Conservation (phyloP, 208 protist genomes). For the Crithidia sp. region DNA sequence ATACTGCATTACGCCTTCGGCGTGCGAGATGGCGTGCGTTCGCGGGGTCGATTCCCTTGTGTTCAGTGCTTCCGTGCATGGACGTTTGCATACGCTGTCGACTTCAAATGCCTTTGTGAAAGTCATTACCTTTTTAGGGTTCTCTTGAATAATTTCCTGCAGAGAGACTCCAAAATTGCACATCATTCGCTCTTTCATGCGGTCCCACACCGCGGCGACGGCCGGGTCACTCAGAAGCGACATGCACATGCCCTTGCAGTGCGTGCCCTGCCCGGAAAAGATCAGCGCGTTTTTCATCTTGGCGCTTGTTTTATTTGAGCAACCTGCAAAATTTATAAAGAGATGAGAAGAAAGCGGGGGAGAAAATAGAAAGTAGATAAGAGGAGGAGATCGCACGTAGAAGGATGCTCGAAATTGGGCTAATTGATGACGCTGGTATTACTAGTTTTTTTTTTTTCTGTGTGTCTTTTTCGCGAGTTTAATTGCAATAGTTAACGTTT, state of each 20-base stretch:
- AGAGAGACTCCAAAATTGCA: conserved; percentile 75
- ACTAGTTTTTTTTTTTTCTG: too few relatives aligned
- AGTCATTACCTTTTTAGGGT: conserved; percentile 58
- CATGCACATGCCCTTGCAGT: conserved; percentile 80
- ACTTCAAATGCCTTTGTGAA: conserved; percentile 59
- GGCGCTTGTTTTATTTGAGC: neutral
- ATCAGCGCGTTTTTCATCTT: conserved; percentile 56
- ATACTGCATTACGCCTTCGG: conserved; percentile 73
- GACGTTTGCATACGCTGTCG: conserved; percentile 35
- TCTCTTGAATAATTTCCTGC: conserved; percentile 79
- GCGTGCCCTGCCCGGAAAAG: conserved; percentile 85
- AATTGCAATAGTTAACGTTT: too few relatives aligned
- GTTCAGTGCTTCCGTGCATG: conserved; percentile 50
- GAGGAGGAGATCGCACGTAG: too few relatives aligned
- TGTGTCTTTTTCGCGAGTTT: too few relatives aligned
- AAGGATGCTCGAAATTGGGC: too few relatives aligned
- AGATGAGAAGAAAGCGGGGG: neutral
- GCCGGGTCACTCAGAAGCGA: conserved; percentile 43
- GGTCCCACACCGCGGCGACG: conserved; percentile 64
- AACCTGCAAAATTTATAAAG: neutral
- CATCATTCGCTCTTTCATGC: conserved; percentile 76
- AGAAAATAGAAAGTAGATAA: neutral
- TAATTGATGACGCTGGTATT: too few relatives aligned
- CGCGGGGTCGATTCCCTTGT: conserved; percentile 50
- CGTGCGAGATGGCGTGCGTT: conserved; percentile 47